Percentiles rank a stretch among this genome's conserved stretches.
phyloP scores from a whole-genome alignment of 2,329 filamentous ascomycete species.

The Harringtonia lauricola region DNA sequence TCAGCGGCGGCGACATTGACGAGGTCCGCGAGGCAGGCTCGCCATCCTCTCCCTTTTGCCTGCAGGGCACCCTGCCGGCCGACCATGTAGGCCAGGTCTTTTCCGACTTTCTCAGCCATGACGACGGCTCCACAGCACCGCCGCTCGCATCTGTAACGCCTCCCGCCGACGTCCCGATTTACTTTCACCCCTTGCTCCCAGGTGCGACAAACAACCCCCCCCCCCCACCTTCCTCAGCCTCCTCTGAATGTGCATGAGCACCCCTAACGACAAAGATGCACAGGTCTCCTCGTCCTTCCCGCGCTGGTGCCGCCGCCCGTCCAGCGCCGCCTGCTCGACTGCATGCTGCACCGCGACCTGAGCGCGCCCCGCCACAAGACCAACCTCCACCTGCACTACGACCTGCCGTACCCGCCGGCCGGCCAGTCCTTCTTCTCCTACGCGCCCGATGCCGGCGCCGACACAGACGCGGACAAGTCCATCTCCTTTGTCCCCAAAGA shows the following conservation, averaged over 20 bases:
- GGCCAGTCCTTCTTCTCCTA: conserved; percentile 43
- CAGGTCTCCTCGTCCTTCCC: conserved; percentile 72
- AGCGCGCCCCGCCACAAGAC: conserved; percentile 65
- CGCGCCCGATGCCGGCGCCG: conserved; percentile 27
- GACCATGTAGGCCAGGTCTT: conserved; percentile 25
- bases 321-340: conserved; percentile 60
- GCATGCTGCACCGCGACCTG: conserved; percentile 57
- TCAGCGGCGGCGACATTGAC: conserved; percentile 43
- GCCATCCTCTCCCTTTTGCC: neutral
- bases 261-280: conserved; percentile 2
- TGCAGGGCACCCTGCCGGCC: conserved; percentile 23
- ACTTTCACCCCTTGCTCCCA: conserved; percentile 55
- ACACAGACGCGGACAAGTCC: conserved; percentile 36
- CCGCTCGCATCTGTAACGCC: neutral
- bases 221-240: too few relatives aligned
- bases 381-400: conserved; percentile 48
- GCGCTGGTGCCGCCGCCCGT: conserved; percentile 57
- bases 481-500: conserved; percentile 60
- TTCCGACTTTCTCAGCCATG: conserved; percentile 22
- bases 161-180: conserved; percentile 31
- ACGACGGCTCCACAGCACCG: too few relatives aligned
- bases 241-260: too few relatives aligned
- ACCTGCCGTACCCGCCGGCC: conserved; percentile 20
- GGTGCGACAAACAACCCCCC: conserved; percentile 38
- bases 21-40: conserved; percentile 33